These are phyloP conservation scores for Lachnellula subtilissima DNA, from an alignment of 2,329 filamentous ascomycete species.

Conservation along the genomic window DNA sequence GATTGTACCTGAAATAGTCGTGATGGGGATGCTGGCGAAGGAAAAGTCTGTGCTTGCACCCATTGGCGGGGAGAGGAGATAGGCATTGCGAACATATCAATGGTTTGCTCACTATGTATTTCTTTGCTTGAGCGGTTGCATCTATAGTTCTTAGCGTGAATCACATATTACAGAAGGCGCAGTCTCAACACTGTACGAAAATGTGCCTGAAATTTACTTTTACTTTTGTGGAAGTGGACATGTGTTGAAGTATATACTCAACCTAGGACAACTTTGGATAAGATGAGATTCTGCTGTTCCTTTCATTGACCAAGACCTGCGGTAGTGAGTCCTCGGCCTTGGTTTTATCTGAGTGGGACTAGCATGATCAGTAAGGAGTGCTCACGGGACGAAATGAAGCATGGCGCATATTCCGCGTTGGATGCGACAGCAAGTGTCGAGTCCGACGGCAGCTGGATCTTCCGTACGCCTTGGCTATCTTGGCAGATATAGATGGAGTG, in stretches of 20 bases:
- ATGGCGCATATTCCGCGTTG: not conserved
- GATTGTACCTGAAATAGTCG: conserved; percentile 15
- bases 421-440: conserved; percentile 8
- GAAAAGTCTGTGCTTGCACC: conserved; percentile 7
- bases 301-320: too few relatives aligned
- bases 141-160: conserved; percentile 26
- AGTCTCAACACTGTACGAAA: conserved; percentile 3
- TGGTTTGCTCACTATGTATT: conserved; percentile 23
- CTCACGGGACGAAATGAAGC: not conserved
- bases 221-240: not conserved
- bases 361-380: not conserved
- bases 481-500: not conserved
- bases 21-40: conserved; percentile 6
- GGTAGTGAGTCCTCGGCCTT: too few relatives aligned
- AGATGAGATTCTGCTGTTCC: not conserved
- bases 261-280: too few relatives aligned
- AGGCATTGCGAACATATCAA: conserved; percentile 17
- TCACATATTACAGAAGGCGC: conserved; percentile 17
- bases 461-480: conserved; percentile 3
- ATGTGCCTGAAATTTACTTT: not conserved
- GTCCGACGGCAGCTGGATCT: not conserved
- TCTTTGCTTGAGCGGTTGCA: conserved; percentile 30
- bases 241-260: not conserved
- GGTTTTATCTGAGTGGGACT: too few relatives aligned
- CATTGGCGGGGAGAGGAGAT: conserved; percentile 5